Conservation (phyloP, 768 basidiomycete species). For the Auricularia sp. region DNA sequence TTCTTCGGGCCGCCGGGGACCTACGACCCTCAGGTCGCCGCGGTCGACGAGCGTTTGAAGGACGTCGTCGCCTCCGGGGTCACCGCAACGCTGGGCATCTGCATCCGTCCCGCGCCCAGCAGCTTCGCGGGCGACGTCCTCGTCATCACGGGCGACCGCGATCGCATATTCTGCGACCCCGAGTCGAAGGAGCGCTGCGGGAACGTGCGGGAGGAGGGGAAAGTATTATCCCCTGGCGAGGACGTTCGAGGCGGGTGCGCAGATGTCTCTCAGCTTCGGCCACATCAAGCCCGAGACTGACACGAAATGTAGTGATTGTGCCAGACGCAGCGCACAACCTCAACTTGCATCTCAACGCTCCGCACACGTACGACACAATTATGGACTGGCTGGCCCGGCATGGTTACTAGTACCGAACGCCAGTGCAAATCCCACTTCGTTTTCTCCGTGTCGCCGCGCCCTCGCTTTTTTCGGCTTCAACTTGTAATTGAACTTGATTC, state of each 20-base stretch:
- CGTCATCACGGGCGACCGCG: background rate
- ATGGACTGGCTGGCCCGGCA: background rate
- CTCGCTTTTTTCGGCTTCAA: too few species aligned
- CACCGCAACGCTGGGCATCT: too few species aligned
- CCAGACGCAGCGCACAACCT: background rate
- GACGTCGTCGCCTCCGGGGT: too few species aligned
- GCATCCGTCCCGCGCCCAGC: too few species aligned
- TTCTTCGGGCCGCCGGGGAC: too few species aligned
- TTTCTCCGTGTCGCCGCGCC: too few species aligned
- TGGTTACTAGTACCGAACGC: background rate
- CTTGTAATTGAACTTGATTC: too few species aligned
- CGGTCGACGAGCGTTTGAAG: too few species aligned
- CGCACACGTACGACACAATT: background rate
- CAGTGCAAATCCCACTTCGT: too few species aligned
- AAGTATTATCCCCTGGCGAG: background rate
- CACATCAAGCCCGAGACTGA: background rate
- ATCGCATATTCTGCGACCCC: background rate
- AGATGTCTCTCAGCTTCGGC: background rate
- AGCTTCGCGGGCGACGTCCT: too few species aligned
- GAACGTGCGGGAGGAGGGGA: background rate
- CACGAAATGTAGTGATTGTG: background rate
- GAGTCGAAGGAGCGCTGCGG: background rate
- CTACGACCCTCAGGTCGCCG: too few species aligned
- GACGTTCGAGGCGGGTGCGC: background rate
- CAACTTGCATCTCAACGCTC: background rate